Percentiles rank a stretch among this genome's conserved stretches.
These are phyloP conservation scores for Casuarina glauca DNA, from an alignment of 306 rosid species.

Conservation along the genomic window DNA sequence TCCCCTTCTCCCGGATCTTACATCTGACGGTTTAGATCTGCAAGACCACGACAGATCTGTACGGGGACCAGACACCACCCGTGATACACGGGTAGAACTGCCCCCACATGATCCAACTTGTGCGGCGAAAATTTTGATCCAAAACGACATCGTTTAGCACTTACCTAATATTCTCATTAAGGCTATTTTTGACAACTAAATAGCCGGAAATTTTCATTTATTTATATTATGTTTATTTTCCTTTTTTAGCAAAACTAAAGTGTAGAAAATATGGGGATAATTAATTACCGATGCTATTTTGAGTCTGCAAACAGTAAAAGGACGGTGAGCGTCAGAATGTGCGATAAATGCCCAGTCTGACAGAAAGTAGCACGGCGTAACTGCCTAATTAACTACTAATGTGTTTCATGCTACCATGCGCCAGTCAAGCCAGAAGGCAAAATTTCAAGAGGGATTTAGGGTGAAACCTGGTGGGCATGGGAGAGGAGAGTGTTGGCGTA, in stretches of 20 bases:
- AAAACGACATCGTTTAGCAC: slow-evolving; percentile 11
- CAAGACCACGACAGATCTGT: slow-evolving; percentile 16
- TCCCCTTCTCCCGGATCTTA: slow-evolving; percentile 30
- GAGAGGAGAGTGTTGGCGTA: slow-evolving; percentile 71
- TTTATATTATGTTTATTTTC: no score
- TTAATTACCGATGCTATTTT: not conserved
- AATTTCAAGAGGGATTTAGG: not conserved
- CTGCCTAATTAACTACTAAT: slow-evolving; percentile 41
- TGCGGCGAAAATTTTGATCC: slow-evolving; percentile 7
- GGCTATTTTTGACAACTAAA: no score
- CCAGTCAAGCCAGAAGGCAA: slow-evolving; percentile 3
- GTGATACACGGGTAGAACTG: slow-evolving; percentile 21
- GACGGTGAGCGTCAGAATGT: not conserved
- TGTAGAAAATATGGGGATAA: no score
- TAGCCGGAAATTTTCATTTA: no score
- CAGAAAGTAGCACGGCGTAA: slow-evolving; percentile 37
- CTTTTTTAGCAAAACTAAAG: no score
- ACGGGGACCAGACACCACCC: slow-evolving; percentile 25
- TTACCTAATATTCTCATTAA: no score
- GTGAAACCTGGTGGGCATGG: slow-evolving; percentile 76
- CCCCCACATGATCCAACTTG: slow-evolving; percentile 32
- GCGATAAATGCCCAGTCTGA: slow-evolving; percentile 30
- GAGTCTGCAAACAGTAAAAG: not conserved
- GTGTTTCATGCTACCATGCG: slow-evolving; percentile 17
- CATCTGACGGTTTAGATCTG: slow-evolving; percentile 39